Evolutionary conservation across 768 basidiomycete genomes (phyloP), one percentile per base, ranked within the genome.

Genomic region (Kwoniella europaea): DNA sequence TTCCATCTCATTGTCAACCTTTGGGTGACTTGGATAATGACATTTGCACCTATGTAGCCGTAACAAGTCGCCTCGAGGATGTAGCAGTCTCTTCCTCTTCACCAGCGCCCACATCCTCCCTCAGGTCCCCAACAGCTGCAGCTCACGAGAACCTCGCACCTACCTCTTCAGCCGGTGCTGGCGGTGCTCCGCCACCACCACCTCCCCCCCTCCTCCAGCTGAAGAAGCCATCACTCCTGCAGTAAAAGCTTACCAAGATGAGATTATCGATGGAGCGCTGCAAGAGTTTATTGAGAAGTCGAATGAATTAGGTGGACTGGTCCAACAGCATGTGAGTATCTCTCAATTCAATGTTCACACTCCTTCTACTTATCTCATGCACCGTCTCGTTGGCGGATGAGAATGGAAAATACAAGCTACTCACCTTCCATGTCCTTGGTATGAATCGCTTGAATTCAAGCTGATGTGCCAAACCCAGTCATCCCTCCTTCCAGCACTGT

Each of bases 41-140:
- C 43, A 64, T 46, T 56, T 42, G 57, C 50, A 67, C 18, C 56
- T 15, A 94, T 62, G 92, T 95, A 86, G 97, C 97, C 27, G 92
- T 94, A 10, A 94, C 93, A 6, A 92, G 92, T 55, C 89, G 97
- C 43, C 88, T 99, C 44, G 97, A 99, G 84, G 97, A 99, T 80
- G 86, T 94, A 71, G 91, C 91, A 46, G 86, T 87, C 52, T 86
- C 88, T 16, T 76, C 79, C 75, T 84, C 80, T 15, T 75, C 77
- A n/a, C 59, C 74, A 60, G 69, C 72, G 60, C 54, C 79, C 20
- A 73, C 74, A 15, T 64, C 71, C 46, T 78, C 74, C 68, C 74
- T 67, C 57, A 79, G 67, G 74, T 76, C 74, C 54, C 76, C 77
- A 42, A 79, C 76, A 22, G 63, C 73, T 10, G 52, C 71, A 15